phyloP scores from a whole-genome alignment of 805 yeast genomes.

The Zygosaccharomyces bailii region DNA sequence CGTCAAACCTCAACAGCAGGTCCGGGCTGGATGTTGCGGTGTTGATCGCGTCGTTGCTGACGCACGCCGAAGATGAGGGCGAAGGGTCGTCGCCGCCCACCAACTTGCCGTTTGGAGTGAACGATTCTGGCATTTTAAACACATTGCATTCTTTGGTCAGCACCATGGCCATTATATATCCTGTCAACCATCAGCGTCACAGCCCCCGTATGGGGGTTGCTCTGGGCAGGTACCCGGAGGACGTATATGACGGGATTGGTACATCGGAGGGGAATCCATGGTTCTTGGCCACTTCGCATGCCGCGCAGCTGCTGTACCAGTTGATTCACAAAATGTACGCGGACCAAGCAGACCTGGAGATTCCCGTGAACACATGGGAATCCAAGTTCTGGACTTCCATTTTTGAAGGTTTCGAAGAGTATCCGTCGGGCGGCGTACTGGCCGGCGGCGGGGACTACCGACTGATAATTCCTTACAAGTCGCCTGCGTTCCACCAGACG shows the following conservation, averaged over 20 bases:
- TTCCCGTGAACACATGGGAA: slow-evolving; percentile 29
- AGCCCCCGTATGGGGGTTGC: slow-evolving; percentile 51
- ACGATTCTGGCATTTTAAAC: slow-evolving; percentile 54
- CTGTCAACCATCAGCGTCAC: slow-evolving; percentile 58
- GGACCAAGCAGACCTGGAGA: slow-evolving; percentile 43
- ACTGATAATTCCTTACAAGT: slow-evolving; percentile 30
- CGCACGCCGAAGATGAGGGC: slow-evolving; percentile 46
- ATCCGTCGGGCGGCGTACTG: neutral
- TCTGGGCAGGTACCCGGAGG: slow-evolving; percentile 92
- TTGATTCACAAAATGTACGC: slow-evolving; percentile 45
- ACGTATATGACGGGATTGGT: slow-evolving; percentile 73
- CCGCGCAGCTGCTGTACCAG: slow-evolving; percentile 60
- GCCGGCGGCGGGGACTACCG: slow-evolving; percentile 14
- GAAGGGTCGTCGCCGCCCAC: slow-evolving; percentile 8
- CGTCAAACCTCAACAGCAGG: slow-evolving; percentile 46
- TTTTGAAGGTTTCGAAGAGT: slow-evolving; percentile 16
- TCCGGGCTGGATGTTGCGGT: slow-evolving; percentile 79
- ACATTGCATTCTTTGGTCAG: slow-evolving; percentile 59
- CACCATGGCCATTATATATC: slow-evolving; percentile 72
- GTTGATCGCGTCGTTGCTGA: slow-evolving; percentile 42
- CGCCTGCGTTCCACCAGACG: slow-evolving; percentile 45
- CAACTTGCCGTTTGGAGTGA: slow-evolving; percentile 54
- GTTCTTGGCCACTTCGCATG: slow-evolving; percentile 76
- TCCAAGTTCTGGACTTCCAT: slow-evolving; percentile 30
- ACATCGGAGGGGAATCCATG: slow-evolving; percentile 86